Base-by-base conservation (phyloP, 1,284 basidiomycete species). In the Golubevia pallescens region DNA sequence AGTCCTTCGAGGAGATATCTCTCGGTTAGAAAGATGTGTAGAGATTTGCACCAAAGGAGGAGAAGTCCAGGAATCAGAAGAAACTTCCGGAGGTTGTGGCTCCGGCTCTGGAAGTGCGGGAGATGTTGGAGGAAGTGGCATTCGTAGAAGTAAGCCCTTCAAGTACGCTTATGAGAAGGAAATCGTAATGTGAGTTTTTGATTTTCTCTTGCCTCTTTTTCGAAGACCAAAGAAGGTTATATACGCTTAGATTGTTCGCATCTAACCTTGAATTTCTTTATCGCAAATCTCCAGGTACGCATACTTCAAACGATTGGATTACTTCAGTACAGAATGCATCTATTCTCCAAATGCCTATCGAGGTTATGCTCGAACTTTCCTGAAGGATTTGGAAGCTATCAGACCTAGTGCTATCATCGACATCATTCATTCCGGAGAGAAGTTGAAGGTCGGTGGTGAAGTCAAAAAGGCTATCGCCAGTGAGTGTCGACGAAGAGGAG, bases 91-190 rank as follows among this genome's bases (percentile, higher is more conserved):
- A 60, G 72, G 72, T 1, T 68, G 72, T 19, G 60, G 58, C 1
- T 66, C 64, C 28, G 62, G 56, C 21, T 65, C 65, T n/a, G 73
- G 73, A 6, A 69, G 73, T 54, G 70, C 70, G 57, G 62, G 52
- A 69, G 70, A 19, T 48, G 64, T 66, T 0, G 71, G 67, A 14
- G 69, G 76, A 23, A 73, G 71, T 58, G 74, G 77, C 16, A 85
- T 85, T 62, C 69, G 71, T 38, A 76, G 82, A 16, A 81, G 78
- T 71, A 85, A 85, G 63, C 82, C 82, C 8, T 85, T 85, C 78
- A 85, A 84, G 75, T 85, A 80, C 57, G 78, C 82, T 24, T 85
- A 85, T 67, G 82, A 85, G 58, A 85, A 85, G 72, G 82, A 85
- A 60, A 85, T 85, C 51, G 82, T 85, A 65, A 82, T 85, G 80